phyloP scores from a whole-genome alignment of 2,329 filamentous ascomycete genomes.

The Amylocarpus encephaloides region DNA sequence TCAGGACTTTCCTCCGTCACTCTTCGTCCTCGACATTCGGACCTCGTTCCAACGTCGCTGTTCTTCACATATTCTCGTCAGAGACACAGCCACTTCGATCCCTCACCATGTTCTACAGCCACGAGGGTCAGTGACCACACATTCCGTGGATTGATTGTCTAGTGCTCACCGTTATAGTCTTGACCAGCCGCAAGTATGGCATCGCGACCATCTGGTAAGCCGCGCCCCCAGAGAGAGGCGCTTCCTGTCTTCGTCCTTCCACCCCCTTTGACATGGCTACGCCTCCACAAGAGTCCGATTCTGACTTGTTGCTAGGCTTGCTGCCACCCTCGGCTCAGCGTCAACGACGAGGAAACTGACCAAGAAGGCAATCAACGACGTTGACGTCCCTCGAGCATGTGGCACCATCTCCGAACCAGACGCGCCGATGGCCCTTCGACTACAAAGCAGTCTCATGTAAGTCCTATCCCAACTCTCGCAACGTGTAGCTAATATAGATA shows the following conservation, averaged over 20 bases:
- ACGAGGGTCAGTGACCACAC: slow-evolving; percentile 63
- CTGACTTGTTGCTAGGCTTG: slow-evolving; percentile 58
- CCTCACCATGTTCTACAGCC: slow-evolving; percentile 79
- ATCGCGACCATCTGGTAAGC: slow-evolving; percentile 89
- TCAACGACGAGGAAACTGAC: slow-evolving; percentile 67
- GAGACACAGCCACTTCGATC: not conserved
- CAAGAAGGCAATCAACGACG: slow-evolving; percentile 79
- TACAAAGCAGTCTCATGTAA: slow-evolving; percentile 82
- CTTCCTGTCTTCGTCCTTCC: too few species aligned
- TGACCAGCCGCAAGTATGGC: slow-evolving; percentile 82
- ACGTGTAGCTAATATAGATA: slow-evolving; percentile 28
- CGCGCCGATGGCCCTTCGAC: slow-evolving; percentile 79
- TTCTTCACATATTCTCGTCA: too few species aligned
- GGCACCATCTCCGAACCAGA: slow-evolving; percentile 79
- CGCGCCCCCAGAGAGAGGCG: not conserved
- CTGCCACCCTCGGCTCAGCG: slow-evolving; percentile 77
- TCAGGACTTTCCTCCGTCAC: too few species aligned
- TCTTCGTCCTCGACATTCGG: too few species aligned
- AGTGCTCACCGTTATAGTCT: slow-evolving; percentile 50
- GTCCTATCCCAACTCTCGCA: slow-evolving; percentile 19
- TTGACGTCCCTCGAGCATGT: slow-evolving; percentile 82
- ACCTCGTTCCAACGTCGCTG: too few species aligned
- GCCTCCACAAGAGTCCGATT: not conserved
- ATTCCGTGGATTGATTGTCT: not conserved
- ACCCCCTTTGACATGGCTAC: not conserved